phyloP scores from a whole-genome alignment of 2,329 filamentous ascomycete species.

The Colletotrichum tropicicola region DNA sequence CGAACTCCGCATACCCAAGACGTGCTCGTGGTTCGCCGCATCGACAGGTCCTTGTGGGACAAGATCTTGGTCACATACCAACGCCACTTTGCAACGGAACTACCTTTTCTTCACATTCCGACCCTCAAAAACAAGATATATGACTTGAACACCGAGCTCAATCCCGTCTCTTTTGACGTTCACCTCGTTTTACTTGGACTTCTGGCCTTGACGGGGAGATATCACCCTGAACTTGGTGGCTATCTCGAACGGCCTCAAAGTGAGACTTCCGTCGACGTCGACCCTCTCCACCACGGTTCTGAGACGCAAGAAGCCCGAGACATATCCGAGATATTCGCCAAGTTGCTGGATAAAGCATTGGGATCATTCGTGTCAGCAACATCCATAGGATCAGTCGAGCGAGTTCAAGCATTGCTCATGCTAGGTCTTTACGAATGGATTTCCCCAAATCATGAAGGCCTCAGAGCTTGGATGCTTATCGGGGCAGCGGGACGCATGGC shows the following conservation, averaged over 20 bases:
- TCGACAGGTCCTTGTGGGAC: conserved; percentile 73
- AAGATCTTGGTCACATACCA: conserved; percentile 76
- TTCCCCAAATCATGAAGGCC: conserved; percentile 62
- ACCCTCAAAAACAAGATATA: conserved; percentile 64
- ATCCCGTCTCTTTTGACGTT: conserved; percentile 38
- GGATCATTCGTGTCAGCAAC: conserved; percentile 56
- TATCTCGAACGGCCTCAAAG: not conserved
- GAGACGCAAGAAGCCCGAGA: conserved; percentile 44
- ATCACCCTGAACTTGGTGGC: conserved; percentile 58
- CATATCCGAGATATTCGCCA: conserved; percentile 71
- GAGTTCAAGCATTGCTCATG: conserved; percentile 75
- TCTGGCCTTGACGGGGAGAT: conserved; percentile 73
- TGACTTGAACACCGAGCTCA: not conserved
- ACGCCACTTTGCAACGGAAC: conserved; percentile 74
- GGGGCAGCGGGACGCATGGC: conserved; percentile 72
- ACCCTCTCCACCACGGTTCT: not conserved
- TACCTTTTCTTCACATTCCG: conserved; percentile 75
- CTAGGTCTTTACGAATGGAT: conserved; percentile 77
- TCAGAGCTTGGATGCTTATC: conserved; percentile 72
- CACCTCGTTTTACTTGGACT: conserved; percentile 71
- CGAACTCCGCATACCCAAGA: conserved; percentile 58
- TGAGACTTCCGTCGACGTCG: conserved; percentile 35
- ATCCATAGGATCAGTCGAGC: conserved; percentile 64
- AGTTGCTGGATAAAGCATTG: conserved; percentile 61
- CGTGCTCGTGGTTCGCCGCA: conserved; percentile 65